Percentiles rank a stretch among this genome's conserved stretches.
phyloP scores from a whole-genome alignment of 2,329 filamentous ascomycete species.

The Penicillium sp. region DNA sequence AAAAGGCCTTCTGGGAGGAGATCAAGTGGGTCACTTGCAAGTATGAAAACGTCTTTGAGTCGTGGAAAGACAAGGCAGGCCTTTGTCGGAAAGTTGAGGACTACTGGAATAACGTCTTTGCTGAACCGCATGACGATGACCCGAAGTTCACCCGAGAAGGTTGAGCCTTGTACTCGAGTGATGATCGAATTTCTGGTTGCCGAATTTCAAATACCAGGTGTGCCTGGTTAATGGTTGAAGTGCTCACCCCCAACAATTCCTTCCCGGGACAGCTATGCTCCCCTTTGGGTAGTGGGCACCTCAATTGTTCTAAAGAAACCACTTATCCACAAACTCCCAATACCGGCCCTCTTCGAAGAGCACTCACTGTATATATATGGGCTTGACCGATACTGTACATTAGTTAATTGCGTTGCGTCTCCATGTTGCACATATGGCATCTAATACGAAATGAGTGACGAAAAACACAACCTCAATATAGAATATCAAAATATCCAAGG shows the following conservation, averaged over 20 bases:
- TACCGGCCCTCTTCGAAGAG: not conserved
- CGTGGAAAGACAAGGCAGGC: conserved; percentile 34
- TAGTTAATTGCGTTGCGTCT: not conserved
- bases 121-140: conserved; percentile 32
- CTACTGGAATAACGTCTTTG: conserved; percentile 38
- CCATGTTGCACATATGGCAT: conserved; percentile 2
- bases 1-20: conserved; percentile 42
- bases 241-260: not conserved
- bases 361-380: not conserved
- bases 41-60: conserved; percentile 33
- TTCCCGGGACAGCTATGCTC: not conserved
- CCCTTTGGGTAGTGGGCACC: not conserved
- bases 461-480: not conserved
- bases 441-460: not conserved
- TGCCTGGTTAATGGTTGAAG: not conserved
- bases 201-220: not conserved
- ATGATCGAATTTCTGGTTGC: not conserved
- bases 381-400: not conserved
- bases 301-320: not conserved
- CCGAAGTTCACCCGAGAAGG: conserved; percentile 29
- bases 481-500: no score
- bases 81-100: conserved; percentile 31
- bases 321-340: not conserved
- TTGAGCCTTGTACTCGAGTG: conserved; percentile 5
- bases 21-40: conserved; percentile 42